A percentile compares a stretch with the other conserved stretches of the same genome.
phyloP scores from a whole-genome alignment of 2,329 filamentous ascomycete genomes.

The Penicillium sp. region DNA sequence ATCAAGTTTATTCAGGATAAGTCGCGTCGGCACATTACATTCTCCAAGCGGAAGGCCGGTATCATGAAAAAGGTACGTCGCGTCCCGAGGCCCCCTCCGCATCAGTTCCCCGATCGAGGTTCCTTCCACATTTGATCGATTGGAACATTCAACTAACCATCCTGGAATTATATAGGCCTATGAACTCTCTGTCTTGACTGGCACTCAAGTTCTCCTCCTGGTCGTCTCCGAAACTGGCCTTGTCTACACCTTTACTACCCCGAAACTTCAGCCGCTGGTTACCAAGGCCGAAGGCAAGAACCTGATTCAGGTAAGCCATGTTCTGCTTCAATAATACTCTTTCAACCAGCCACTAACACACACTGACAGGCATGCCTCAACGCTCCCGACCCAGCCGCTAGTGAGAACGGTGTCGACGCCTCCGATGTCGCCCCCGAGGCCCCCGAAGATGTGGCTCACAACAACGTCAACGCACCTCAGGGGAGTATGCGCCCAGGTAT shows the following conservation, averaged over 20 bases:
- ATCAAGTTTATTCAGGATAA: slow-evolving; percentile 99
- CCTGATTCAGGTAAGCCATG: slow-evolving; percentile 74
- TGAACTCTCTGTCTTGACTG: slow-evolving; percentile 91
- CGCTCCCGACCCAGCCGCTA: slow-evolving; percentile 79
- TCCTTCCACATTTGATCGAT: background rate
- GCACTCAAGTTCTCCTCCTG: slow-evolving; percentile 90
- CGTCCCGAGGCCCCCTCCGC: slow-evolving; percentile 9
- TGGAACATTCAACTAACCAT: background rate
- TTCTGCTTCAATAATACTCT: background rate
- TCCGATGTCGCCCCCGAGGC: slow-evolving; percentile 66
- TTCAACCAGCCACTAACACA: slow-evolving; percentile 15
- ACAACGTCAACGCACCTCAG: slow-evolving; percentile 63
- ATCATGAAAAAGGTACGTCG: slow-evolving; percentile 98
- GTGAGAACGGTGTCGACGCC: slow-evolving; percentile 72
- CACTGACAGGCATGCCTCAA: slow-evolving; percentile 81
- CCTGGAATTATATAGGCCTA: slow-evolving; percentile 60
- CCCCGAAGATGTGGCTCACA: slow-evolving; percentile 74
- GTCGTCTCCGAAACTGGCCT: slow-evolving; percentile 95
- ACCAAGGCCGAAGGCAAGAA: slow-evolving; percentile 99
- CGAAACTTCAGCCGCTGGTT: slow-evolving; percentile 93
- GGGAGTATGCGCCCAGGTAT: slow-evolving; percentile 60
- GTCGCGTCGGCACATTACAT: slow-evolving; percentile 97
- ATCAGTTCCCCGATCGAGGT: background rate
- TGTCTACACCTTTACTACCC: slow-evolving; percentile 96
- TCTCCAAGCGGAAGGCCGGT: slow-evolving; percentile 98